phyloP scores from a whole-genome alignment of 1,139 yeast genomes.

The Saccharomyces hybrid region DNA sequence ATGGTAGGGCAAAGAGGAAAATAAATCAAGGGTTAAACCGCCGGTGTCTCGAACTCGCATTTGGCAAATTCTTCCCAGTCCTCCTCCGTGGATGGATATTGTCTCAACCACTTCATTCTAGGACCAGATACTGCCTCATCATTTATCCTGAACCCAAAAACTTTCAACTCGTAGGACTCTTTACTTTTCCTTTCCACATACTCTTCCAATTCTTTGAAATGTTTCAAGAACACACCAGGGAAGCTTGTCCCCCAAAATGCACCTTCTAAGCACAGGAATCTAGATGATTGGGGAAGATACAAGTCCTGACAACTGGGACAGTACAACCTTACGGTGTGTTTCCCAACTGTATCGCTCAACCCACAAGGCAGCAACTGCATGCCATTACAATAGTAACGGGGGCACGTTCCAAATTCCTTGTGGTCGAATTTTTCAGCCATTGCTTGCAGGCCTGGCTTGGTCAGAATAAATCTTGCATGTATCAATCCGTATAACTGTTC shows the following conservation, averaged over 20 bases:
- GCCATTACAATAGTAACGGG: slow-evolving; percentile 85
- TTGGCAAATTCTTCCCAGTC: slow-evolving; percentile 53
- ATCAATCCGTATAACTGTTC: slow-evolving; percentile 87
- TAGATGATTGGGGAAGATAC: slow-evolving; percentile 76
- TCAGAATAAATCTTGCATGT: slow-evolving; percentile 84
- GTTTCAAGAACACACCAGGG: slow-evolving; percentile 84
- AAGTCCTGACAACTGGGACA: slow-evolving; percentile 94
- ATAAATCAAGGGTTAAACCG: not conserved
- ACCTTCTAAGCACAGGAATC: slow-evolving; percentile 86
- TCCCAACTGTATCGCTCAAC: slow-evolving; percentile 81
- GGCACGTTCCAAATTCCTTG: slow-evolving; percentile 86
- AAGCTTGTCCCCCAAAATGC: slow-evolving; percentile 95
- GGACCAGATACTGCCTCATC: slow-evolving; percentile 78
- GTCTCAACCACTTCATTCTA: slow-evolving; percentile 90
- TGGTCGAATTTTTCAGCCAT: slow-evolving; percentile 96
- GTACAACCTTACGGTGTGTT: slow-evolving; percentile 82
- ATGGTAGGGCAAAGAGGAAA: not conserved
- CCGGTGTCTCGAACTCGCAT: slow-evolving; percentile 56
- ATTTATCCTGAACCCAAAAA: slow-evolving; percentile 81
- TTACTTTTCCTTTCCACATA: slow-evolving; percentile 46
- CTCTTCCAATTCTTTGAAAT: slow-evolving; percentile 75
- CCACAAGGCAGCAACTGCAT: slow-evolving; percentile 92
- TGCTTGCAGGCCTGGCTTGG: slow-evolving; percentile 82
- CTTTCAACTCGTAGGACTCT: slow-evolving; percentile 53
- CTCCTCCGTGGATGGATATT: slow-evolving; percentile 52